phyloP scores from a whole-genome alignment of 176 grass and related monocot genomes.

The Urochloa ruziziensis region DNA sequence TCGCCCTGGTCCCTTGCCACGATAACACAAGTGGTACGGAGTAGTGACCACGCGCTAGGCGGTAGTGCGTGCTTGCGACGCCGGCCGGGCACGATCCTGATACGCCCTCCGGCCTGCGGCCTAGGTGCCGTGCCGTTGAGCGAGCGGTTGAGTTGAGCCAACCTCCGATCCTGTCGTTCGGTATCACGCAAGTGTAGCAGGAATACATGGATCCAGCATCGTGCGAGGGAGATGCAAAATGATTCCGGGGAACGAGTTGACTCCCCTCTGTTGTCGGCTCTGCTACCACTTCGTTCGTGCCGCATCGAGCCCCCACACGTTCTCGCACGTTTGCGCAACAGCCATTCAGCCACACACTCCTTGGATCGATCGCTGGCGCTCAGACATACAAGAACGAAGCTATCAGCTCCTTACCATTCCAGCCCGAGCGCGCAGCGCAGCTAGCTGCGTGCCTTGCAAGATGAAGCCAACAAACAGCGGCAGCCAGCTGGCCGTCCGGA shows the following conservation, averaged over 20 bases:
- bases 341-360: background rate
- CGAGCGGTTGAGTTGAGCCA: background rate
- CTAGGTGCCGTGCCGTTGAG: background rate
- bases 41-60: too few species aligned
- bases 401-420: background rate
- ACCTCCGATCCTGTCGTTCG: background rate
- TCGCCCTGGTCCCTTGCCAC: background rate
- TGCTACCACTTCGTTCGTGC: background rate
- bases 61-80: too few species aligned
- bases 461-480: slow-evolving; percentile 15
- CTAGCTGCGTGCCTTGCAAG: background rate
- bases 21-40: too few species aligned
- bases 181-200: background rate
- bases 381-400: background rate
- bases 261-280: background rate
- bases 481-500: background rate
- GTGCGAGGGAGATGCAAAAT: background rate
- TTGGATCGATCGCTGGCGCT: background rate
- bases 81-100: too few species aligned
- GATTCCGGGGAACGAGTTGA: background rate
- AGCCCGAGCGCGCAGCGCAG: background rate
- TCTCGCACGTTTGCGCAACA: slow-evolving; percentile 8
- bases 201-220: background rate
- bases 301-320: background rate
- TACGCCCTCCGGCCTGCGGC: too few species aligned